Base-by-base conservation (phyloP, 1,139 yeast species). In the Geotrichum bryndzae region DNA sequence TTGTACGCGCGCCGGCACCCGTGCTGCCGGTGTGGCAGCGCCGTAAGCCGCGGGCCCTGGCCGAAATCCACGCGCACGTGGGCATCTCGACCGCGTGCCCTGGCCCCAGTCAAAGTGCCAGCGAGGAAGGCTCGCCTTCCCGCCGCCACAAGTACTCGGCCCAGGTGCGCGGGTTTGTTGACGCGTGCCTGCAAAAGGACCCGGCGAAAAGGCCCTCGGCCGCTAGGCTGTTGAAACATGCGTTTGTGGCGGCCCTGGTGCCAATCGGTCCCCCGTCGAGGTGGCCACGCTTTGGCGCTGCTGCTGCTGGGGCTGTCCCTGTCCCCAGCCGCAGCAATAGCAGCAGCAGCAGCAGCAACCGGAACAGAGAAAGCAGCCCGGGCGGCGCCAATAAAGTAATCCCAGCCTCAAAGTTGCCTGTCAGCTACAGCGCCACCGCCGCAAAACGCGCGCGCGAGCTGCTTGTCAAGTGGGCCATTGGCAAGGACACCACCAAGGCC, bases 1-100 rank as follows among this genome's bases (percentile, higher is more conserved):
- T 91, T 60, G 95, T 96, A 25, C 81, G 81, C 62, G 78, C 82
- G 56, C 82, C 84, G 53, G 84, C 96, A 0, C 96, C 97, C 0
- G 70, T 74, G 8, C 76, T 91, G 61, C 76, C 73, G 5, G 82
- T 82, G 1, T 54, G 22, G 41, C 62, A 62, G 23, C 53, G 56
- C n/a, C 22, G 51, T 5, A 51, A 53, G n/a, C 29, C 51, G 15
- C 58, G 60, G 7, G 51, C 50, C 11, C 48, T 56, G 25, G 53
- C 22, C 10, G 29, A 54, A 5, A 13, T 57, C n/a, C 53, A 56
- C 27, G 46, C 46, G n/a, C 56, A 54, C 1, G 60, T 52, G 11
- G 57, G 56, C 27, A 52, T 55, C 25, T 22, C 41, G 15, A 2
- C 52, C 10, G 57, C 18, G 18, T 18, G 18, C 18, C 18, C 18